phyloP scores from a whole-genome alignment of 352 stramenopile genomes.

The Elongisporangium senticosum region DNA sequence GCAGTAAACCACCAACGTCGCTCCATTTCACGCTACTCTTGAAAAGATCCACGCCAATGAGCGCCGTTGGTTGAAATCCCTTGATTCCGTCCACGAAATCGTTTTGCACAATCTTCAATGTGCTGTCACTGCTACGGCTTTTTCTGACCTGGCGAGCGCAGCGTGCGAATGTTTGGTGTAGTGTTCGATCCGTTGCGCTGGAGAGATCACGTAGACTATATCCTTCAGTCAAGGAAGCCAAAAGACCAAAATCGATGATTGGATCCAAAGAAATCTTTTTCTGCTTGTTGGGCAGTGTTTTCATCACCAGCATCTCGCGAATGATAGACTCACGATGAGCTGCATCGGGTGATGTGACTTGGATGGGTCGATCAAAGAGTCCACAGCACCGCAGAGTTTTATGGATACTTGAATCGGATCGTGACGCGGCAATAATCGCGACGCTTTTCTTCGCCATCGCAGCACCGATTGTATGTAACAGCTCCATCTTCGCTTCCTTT shows the following conservation, averaged over 20 bases:
- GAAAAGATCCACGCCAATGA: slow-evolving; percentile 79
- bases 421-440: slow-evolving; percentile 44
- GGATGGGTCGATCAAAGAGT: slow-evolving; percentile 64
- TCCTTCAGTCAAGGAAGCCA: slow-evolving; percentile 66
- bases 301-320: slow-evolving; percentile 51
- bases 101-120: slow-evolving; percentile 32
- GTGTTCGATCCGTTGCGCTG: slow-evolving; percentile 52
- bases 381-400: slow-evolving; percentile 53
- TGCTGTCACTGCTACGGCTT: not conserved
- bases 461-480: slow-evolving; percentile 38
- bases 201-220: slow-evolving; percentile 80
- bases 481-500: slow-evolving; percentile 18
- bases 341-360: slow-evolving; percentile 52
- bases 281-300: slow-evolving; percentile 22
- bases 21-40: slow-evolving; percentile 85
- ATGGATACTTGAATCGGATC: slow-evolving; percentile 65
- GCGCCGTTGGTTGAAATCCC: slow-evolving; percentile 74
- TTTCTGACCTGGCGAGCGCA: slow-evolving; percentile 8
- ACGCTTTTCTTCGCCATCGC: slow-evolving; percentile 69
- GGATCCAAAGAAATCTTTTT: slow-evolving; percentile 31
- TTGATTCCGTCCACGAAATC: slow-evolving; percentile 76
- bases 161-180: slow-evolving; percentile 63
- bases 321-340: slow-evolving; percentile 62
- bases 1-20: slow-evolving; percentile 78
- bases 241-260: slow-evolving; percentile 51